Conservation (phyloP, 257 asterid genomes). For the Forsythia viridissima region DNA sequence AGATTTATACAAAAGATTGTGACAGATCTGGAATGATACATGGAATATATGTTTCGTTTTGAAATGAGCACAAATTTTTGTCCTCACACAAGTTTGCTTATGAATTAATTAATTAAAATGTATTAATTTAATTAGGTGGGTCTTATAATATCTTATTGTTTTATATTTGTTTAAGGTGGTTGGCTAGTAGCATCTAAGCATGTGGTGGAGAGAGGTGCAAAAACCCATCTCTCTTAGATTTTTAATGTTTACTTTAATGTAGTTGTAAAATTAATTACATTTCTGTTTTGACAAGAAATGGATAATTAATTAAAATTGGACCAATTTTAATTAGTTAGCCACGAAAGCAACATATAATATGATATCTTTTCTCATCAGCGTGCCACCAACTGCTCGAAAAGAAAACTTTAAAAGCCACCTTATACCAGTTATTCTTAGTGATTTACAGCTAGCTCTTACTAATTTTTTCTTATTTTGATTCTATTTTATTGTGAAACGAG, state of each 20-base stretch:
- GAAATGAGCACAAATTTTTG: constrained; percentile 21
- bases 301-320: constrained; percentile 9
- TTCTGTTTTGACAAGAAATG: constrained; percentile 19
- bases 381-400: constrained; percentile 23
- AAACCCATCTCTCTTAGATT: constrained; percentile 1
- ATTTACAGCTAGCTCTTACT: constrained; percentile 23
- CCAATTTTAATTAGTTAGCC: constrained; percentile 6
- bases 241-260: not conserved
- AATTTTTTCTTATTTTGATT: too few relatives aligned
- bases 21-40: not conserved
- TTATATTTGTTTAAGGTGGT: constrained; percentile 26
- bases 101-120: not conserved
- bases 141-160: not conserved
- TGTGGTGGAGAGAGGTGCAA: constrained; percentile 31
- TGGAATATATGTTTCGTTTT: constrained; percentile 26
- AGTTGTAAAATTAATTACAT: constrained; percentile 1
- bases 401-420: not conserved
- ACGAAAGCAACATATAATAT: constrained; percentile 28
- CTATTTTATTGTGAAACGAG: not conserved
- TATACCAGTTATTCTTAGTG: constrained; percentile 16
- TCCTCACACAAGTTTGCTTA: constrained; percentile 24
- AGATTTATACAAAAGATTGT: constrained; percentile 10
- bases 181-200: constrained; percentile 52
- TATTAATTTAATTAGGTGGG: constrained; percentile 21
- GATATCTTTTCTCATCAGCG: constrained; percentile 22